These are phyloP conservation scores for Primulina huaijiensis DNA, from an alignment of 257 asterid genomes.

Conservation along the genomic window DNA sequence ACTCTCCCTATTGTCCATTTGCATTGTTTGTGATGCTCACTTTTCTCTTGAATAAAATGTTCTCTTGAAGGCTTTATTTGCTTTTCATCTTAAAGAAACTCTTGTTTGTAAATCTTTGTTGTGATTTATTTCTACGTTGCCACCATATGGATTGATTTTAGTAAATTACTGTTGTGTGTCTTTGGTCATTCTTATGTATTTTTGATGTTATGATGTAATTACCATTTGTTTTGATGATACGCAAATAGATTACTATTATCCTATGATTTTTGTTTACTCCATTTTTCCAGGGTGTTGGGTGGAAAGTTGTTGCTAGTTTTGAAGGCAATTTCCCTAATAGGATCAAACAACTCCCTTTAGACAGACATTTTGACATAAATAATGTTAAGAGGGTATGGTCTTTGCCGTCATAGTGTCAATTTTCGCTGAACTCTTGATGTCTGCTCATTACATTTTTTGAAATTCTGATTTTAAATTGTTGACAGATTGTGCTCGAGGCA, in stretches of 20 bases:
- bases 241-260: not conserved
- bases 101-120: not conserved
- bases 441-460: slow-evolving; percentile 15
- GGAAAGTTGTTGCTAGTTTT: slow-evolving; percentile 61
- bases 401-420: slow-evolving; percentile 6
- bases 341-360: slow-evolving; percentile 57
- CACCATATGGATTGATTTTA: not conserved
- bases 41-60: no score
- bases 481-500: slow-evolving; percentile 95
- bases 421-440: slow-evolving; percentile 4
- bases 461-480: slow-evolving; percentile 28
- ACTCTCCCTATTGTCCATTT: no score
- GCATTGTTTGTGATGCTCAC: no score
- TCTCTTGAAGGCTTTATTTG: slow-evolving; percentile 1
- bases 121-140: not conserved
- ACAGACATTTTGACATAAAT: slow-evolving; percentile 76
- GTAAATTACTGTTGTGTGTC: not conserved
- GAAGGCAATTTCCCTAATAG: slow-evolving; percentile 60
- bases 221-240: not conserved
- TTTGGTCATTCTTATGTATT: slow-evolving; percentile 8
- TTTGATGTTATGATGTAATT: slow-evolving; percentile 4
- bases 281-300: slow-evolving; percentile 46
- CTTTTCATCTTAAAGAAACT: not conserved
- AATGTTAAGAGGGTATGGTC: slow-evolving; percentile 81
- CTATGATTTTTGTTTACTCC: not conserved